phyloP scores from a whole-genome alignment of 805 yeast species.

The Pichia membranifaciens region DNA sequence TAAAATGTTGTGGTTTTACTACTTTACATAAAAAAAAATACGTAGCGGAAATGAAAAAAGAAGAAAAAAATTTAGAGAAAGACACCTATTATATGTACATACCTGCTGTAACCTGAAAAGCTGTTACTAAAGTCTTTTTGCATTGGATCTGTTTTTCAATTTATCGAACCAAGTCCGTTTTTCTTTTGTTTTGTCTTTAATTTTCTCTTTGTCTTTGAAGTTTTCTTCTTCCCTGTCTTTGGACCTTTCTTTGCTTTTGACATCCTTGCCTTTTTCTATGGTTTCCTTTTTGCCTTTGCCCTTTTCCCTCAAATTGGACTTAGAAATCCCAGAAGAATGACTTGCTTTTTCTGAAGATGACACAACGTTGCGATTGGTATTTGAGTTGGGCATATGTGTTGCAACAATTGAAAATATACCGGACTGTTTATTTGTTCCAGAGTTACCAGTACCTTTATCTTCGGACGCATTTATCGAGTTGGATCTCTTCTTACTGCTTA shows the following conservation, averaged over 20 bases:
- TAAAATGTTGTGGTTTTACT: too few relatives aligned
- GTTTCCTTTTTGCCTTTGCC: slow-evolving; percentile 1
- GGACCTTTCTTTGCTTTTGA: neutral
- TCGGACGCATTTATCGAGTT: neutral
- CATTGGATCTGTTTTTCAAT: slow-evolving; percentile 30
- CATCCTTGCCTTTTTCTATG: neutral
- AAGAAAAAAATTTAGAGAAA: neutral
- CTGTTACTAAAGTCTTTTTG: slow-evolving; percentile 10
- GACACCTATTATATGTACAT: too few relatives aligned
- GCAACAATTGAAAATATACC: slow-evolving; percentile 3
- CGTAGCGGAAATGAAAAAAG: neutral
- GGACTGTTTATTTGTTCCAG: neutral
- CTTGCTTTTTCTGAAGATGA: slow-evolving; percentile 1
- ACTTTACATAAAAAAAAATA: neutral
- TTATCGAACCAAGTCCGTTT: slow-evolving; percentile 41
- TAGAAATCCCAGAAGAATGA: neutral
- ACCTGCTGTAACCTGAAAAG: too few relatives aligned
- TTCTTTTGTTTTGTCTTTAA: neutral
- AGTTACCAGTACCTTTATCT: neutral
- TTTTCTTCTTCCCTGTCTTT: neutral
- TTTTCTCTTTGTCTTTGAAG: too few relatives aligned
- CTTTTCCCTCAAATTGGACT: neutral
- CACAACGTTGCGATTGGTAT: neutral
- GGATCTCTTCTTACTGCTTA: slow-evolving; percentile 4
- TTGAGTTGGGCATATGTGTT: neutral